Evolutionary conservation across 2,329 filamentous ascomycete genomes (phyloP).

Genomic region (Diaporthe aspalathi): DNA sequence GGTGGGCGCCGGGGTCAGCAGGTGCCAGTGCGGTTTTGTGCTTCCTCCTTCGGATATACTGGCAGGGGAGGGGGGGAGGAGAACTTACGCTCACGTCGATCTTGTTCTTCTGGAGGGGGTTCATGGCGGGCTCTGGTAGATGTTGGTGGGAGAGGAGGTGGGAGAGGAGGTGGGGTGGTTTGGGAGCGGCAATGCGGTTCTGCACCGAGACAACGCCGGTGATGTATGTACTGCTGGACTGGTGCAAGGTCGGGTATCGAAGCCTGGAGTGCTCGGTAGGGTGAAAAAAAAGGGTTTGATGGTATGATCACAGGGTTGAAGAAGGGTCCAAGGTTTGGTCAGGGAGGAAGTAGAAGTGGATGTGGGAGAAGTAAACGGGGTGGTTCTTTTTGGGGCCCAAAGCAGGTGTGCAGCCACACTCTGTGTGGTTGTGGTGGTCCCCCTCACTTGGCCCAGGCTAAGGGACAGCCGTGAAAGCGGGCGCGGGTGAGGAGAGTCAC

Average conservation of each 20-base stretch:
- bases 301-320: neutral
- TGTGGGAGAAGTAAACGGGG: constrained; percentile 14
- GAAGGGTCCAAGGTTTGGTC: constrained; percentile 10
- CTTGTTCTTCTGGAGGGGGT: constrained; percentile 98
- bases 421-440: constrained; percentile 17
- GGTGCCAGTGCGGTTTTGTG: neutral
- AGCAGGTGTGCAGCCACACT: constrained; percentile 10
- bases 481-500: constrained; percentile 12
- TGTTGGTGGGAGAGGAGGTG: neutral
- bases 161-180: neutral
- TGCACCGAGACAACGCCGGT: neutral
- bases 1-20: constrained; percentile 14
- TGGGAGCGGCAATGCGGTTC: constrained; percentile 16
- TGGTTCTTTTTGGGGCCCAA: constrained; percentile 14
- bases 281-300: neutral
- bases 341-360: neutral
- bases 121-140: constrained; percentile 69
- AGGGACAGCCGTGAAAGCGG: constrained; percentile 12
- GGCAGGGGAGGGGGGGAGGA: constrained; percentile 37
- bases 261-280: neutral
- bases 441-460: constrained; percentile 32
- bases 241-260: neutral
- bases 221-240: neutral
- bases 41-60: constrained; percentile 27
- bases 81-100: constrained; percentile 89